Evolutionary conservation across 2,329 filamentous ascomycete species (phyloP).

Genomic region (Sclerotinia sclerotiorum): DNA sequence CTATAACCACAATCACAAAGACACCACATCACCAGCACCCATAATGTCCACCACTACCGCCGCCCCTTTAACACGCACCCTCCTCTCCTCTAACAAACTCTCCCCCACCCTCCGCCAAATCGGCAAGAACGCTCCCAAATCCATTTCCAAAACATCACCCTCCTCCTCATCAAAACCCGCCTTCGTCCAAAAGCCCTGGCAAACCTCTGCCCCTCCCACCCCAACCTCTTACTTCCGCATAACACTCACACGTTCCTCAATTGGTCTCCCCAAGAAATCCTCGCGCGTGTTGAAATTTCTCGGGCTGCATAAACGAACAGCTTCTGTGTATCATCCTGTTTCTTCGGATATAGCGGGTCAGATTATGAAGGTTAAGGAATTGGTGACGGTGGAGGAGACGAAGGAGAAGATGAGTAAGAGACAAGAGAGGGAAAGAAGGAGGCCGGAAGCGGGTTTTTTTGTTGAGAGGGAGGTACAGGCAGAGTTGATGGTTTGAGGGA

Average conservation of each 20-base stretch:
- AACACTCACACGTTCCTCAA: slow-evolving; percentile 69
- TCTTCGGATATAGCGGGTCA: slow-evolving; percentile 66
- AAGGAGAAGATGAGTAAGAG: slow-evolving; percentile 56
- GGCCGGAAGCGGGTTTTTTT: slow-evolving; percentile 68
- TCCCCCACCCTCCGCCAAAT: neutral
- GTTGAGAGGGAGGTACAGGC: slow-evolving; percentile 51
- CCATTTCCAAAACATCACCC: neutral
- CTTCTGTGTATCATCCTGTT: slow-evolving; percentile 71
- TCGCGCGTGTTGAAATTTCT: slow-evolving; percentile 68
- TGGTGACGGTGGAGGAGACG: slow-evolving; percentile 69
- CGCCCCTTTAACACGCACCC: slow-evolving; percentile 1
- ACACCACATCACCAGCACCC: neutral
- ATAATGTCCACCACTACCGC: slow-evolving; percentile 6
- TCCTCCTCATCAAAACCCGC: slow-evolving; percentile 2
- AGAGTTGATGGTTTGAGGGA: neutral
- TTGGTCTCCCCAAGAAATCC: slow-evolving; percentile 65
- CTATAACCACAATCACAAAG: neutral
- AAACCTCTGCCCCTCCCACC: neutral
- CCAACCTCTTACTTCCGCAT: slow-evolving; percentile 68
- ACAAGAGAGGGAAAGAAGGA: slow-evolving; percentile 60
- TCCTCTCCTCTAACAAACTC: neutral
- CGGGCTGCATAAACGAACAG: slow-evolving; percentile 69
- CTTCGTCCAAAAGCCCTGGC: slow-evolving; percentile 9
- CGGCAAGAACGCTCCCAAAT: neutral
- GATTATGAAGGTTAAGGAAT: slow-evolving; percentile 74